Percentiles rank a stretch among this genome's conserved stretches.
These are phyloP conservation scores for Penicillium soppii DNA, from an alignment of 495 filamentous ascomycete species.

Conservation along the genomic window DNA sequence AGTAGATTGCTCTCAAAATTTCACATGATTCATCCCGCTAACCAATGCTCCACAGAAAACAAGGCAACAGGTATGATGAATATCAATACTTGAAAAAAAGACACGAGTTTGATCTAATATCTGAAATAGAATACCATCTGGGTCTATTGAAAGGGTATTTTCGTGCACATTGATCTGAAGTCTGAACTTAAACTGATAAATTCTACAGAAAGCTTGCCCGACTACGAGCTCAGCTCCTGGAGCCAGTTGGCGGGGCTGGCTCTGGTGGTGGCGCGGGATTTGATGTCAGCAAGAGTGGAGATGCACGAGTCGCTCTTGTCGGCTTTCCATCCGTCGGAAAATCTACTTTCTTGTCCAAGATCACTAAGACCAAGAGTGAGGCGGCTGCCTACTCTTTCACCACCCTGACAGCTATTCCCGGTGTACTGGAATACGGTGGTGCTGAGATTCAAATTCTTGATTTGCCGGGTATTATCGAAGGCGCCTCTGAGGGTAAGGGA, in stretches of 20 bases:
- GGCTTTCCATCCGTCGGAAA: constrained; percentile 99
- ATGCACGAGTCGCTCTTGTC: constrained; percentile 95
- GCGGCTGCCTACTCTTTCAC: constrained; percentile 98
- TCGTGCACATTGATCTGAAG: neutral
- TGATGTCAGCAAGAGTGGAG: constrained; percentile 95
- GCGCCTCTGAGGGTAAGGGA: constrained; percentile 94
- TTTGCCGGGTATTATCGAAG: constrained; percentile 98
- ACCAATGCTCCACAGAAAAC: constrained; percentile 71
- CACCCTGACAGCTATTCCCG: constrained; percentile 95
- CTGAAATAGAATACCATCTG: constrained; percentile 85
- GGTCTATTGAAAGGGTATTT: constrained; percentile 92
- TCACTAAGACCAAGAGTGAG: constrained; percentile 97
- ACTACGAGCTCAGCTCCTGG: constrained; percentile 90
- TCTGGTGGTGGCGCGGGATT: constrained; percentile 76
- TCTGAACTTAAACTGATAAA: constrained; percentile 5
- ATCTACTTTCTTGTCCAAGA: constrained; percentile 97
- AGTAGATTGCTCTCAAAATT: constrained; percentile 21
- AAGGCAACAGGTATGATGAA: constrained; percentile 85
- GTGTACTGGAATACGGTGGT: constrained; percentile 96
- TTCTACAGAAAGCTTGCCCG: constrained; percentile 84
- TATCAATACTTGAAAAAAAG: neutral
- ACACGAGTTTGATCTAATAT: constrained; percentile 13
- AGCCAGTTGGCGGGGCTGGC: constrained; percentile 79
- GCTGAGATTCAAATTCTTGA: constrained; percentile 98
- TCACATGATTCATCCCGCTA: constrained; percentile 31